Percentiles rank a stretch among this genome's conserved stretches.
phyloP scores from a whole-genome alignment of 2,329 filamentous ascomycete species.

The Aspergillus arachidicola region DNA sequence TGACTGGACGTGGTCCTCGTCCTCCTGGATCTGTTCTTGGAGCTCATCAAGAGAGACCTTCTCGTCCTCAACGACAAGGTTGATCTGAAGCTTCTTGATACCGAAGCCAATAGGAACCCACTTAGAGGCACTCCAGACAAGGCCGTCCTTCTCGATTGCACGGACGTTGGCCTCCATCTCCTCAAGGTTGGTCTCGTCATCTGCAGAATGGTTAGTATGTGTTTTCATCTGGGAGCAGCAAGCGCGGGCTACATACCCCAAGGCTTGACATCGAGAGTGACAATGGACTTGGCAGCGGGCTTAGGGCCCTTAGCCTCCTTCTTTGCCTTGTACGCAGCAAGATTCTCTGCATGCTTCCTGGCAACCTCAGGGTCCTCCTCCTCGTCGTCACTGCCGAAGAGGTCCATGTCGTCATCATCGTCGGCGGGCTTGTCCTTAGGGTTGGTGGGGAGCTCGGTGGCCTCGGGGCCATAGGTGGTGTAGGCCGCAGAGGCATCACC shows the following conservation, averaged over 20 bases:
- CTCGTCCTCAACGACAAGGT: slow-evolving; percentile 94
- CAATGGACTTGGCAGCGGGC: slow-evolving; percentile 91
- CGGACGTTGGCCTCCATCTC: slow-evolving; percentile 80
- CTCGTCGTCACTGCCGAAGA: slow-evolving; percentile 93
- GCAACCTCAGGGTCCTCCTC: slow-evolving; percentile 89
- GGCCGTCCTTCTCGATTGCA: slow-evolving; percentile 85
- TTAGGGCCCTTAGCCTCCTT: slow-evolving; percentile 85
- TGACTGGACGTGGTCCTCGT: slow-evolving; percentile 96
- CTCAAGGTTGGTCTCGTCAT: slow-evolving; percentile 92
- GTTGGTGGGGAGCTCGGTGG: slow-evolving; percentile 75
- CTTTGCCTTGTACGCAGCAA: slow-evolving; percentile 95
- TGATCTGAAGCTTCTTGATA: slow-evolving; percentile 99
- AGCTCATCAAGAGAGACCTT: slow-evolving; percentile 88
- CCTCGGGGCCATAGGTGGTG: slow-evolving; percentile 89
- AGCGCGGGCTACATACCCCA: slow-evolving; percentile 72
- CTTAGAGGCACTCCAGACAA: slow-evolving; percentile 93
- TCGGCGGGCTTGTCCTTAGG: slow-evolving; percentile 79
- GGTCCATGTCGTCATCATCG: slow-evolving; percentile 85
- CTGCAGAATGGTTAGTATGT: slow-evolving; percentile 43
- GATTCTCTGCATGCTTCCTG: slow-evolving; percentile 80
- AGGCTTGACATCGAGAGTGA: slow-evolving; percentile 96
- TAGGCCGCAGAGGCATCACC: slow-evolving; percentile 88
- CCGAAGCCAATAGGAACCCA: slow-evolving; percentile 90
- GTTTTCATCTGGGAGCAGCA: background rate
- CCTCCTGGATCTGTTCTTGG: slow-evolving; percentile 78